phyloP scores from a whole-genome alignment of 257 asterid genomes.

The Solanum chmielewskii region DNA sequence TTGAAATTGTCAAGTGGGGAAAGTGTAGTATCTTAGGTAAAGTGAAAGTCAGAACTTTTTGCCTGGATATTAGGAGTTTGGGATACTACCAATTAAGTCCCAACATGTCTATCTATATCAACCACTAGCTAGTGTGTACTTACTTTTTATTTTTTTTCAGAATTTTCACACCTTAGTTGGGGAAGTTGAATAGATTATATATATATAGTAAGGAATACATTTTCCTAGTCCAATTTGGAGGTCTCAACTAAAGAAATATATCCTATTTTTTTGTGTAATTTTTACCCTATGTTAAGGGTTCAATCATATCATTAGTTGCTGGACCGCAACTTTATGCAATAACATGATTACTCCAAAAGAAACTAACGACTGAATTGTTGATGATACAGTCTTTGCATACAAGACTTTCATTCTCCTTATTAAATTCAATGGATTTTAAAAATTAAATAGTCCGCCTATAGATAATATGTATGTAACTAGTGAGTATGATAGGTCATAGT shows the following conservation, averaged over 20 bases:
- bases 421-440: not conserved
- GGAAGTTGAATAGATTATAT: not conserved
- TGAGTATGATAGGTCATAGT: not conserved
- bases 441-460: not conserved
- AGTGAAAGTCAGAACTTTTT: not conserved
- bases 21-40: not conserved
- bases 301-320: not conserved
- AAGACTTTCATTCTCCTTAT: not conserved
- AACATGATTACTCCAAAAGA: not conserved
- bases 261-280: not conserved
- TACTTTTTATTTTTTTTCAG: not conserved
- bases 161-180: conserved; percentile 1
- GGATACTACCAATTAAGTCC: not conserved
- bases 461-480: not conserved
- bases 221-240: not conserved
- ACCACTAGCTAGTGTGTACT: not conserved
- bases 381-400: not conserved
- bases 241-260: not conserved
- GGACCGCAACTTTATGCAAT: not conserved
- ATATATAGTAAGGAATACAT: not conserved
- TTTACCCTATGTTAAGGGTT: not conserved
- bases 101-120: not conserved
- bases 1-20: not conserved
- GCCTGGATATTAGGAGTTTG: not conserved
- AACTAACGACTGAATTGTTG: not conserved